Evolutionary conservation across 306 rosid species (phyloP).

Genomic region (Pyrus communis): DNA sequence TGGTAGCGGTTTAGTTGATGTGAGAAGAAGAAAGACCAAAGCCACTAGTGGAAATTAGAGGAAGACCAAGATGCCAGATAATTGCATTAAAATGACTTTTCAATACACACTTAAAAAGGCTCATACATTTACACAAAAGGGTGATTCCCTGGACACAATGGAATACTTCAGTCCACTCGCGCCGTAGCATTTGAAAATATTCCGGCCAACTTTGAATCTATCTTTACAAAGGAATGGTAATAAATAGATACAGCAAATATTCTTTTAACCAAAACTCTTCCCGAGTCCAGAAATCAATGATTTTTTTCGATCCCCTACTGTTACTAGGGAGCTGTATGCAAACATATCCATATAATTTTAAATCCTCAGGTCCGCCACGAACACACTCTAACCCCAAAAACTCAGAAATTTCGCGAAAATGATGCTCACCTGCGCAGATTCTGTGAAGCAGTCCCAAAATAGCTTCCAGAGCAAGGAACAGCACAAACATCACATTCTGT

Average conservation of each 20-base stretch:
- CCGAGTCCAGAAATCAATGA: constrained; percentile 3
- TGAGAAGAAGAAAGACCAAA: too few species aligned
- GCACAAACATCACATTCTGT: background rate
- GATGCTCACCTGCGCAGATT: constrained; percentile 2
- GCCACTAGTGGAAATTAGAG: background rate
- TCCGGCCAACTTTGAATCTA: background rate
- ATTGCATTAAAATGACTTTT: background rate
- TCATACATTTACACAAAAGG: constrained; percentile 16
- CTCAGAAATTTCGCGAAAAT: background rate
- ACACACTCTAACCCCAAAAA: background rate
- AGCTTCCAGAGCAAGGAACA: constrained; percentile 14
- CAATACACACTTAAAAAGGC: background rate
- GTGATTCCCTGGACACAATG: background rate
- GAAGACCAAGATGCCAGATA: background rate
- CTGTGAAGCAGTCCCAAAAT: constrained; percentile 15
- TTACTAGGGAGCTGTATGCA: constrained; percentile 1
- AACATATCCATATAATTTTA: background rate
- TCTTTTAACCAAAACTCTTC: background rate
- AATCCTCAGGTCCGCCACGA: background rate
- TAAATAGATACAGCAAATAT: constrained; percentile 16
- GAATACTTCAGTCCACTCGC: background rate
- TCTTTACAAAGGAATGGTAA: constrained; percentile 23
- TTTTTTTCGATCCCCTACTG: background rate
- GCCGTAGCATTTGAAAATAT: background rate
- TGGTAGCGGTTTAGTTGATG: too few species aligned